Base-by-base conservation (phyloP, 2,329 filamentous ascomycete genomes). In the Paraphoma sp. region DNA sequence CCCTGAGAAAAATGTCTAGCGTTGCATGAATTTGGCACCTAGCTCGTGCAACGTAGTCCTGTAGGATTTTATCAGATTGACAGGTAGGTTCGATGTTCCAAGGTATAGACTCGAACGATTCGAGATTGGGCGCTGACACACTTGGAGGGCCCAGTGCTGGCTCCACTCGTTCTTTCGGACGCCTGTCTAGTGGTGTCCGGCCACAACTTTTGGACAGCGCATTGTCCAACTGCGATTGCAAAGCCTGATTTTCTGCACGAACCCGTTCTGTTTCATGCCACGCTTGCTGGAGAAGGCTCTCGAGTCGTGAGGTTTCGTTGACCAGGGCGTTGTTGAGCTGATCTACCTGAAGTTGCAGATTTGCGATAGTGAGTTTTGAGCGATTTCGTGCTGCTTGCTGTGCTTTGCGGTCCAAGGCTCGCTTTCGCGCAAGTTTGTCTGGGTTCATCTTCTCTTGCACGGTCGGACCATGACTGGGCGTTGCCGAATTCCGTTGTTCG, bases 341-440 rank as follows among this genome's bases (percentile, higher is more conserved):
- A 12, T 48, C 53, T 33, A 68, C 65, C 43, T 70, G 64, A n/a
- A 68, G 58, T 4, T 59, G 65, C 17, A 70, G 56, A 45, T 49
- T 60, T n/a, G 62, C 53, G 8, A 70, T 64, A 40, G 58, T 65
- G 62, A 59, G 66, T 46, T 63, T 68, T 3, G 62, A 64, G 2
- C 67, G 38, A 28, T 67, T 64, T 14, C 67, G 57, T 62, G 68
- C 68, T 1, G 67, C 65, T 17, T 58, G 62, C 41, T 70, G 64
- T n/a, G 57, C 58, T 50, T 70, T 70, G 11, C 67, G 49, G 44
- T 70, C 67, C n/a, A 65, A 54, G 6, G 62, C 60, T 10, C 67
- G 55, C 49, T 70, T 70, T 36, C 57, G 54, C 23, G 62, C 50
- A 5, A 68, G 45, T 40, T 61, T 66, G 23, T 67, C 63, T 23